Percentiles rank a stretch among this genome's conserved stretches.
phyloP scores from a whole-genome alignment of 2,329 filamentous ascomycete genomes.

The Leptographium radiaticola region DNA sequence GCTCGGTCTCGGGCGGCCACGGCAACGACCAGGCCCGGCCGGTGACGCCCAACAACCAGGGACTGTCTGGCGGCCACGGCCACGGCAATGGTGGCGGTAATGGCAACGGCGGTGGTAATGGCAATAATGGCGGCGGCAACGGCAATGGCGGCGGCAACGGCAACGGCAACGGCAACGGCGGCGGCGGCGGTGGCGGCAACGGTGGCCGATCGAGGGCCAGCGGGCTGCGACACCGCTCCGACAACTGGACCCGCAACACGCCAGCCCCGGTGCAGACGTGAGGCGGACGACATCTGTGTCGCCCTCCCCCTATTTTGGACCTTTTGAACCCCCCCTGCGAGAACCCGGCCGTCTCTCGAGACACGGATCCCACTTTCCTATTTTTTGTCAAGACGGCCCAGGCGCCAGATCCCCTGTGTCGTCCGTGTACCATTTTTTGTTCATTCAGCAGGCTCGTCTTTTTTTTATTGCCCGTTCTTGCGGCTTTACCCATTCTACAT shows the following conservation, averaged over 20 bases:
- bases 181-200: background rate
- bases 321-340: too few relatives aligned
- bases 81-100: too few relatives aligned
- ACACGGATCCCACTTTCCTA: background rate
- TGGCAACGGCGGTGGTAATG: background rate
- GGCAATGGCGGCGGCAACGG: background rate
- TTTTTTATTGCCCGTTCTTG: background rate
- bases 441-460: background rate
- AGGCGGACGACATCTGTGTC: background rate
- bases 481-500: background rate
- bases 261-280: constrained; percentile 5
- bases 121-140: background rate
- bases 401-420: background rate
- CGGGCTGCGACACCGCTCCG: constrained; percentile 7
- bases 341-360: too few relatives aligned
- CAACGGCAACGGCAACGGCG: background rate
- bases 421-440: background rate
- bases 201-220: constrained; percentile 5
- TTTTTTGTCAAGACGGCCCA: background rate
- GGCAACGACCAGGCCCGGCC: constrained; percentile 3
- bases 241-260: constrained; percentile 7
- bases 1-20: constrained; percentile 7
- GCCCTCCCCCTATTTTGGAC: too few relatives aligned
- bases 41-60: background rate
- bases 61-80: background rate